Conservation (phyloP, 208 protist species). For the Crithidia thermophila region DNA sequence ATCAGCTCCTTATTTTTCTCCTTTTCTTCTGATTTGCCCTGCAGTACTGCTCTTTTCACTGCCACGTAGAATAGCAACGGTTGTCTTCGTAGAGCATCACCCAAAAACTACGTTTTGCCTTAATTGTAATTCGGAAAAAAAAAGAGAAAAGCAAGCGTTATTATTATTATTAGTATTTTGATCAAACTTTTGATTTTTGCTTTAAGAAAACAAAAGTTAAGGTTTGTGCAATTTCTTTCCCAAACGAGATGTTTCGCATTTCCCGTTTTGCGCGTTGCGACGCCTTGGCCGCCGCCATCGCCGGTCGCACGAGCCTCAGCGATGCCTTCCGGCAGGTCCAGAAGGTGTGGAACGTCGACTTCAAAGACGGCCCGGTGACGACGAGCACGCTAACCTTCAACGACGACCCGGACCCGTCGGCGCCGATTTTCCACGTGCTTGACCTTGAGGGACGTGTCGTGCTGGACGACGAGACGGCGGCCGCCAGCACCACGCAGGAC, state of each 20-base stretch:
- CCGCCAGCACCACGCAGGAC: neutral
- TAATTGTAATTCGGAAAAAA: too few species aligned
- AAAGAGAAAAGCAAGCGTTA: too few species aligned
- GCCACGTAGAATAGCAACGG: too few species aligned
- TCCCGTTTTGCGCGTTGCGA: constrained; percentile 21
- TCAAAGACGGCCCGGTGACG: constrained; percentile 44
- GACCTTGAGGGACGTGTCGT: constrained; percentile 58
- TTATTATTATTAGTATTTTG: neutral
- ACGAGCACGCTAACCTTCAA: constrained; percentile 59
- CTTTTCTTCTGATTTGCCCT: constrained; percentile 6
- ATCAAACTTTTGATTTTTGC: neutral
- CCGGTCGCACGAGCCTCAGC: constrained; percentile 27
- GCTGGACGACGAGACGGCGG: constrained; percentile 11
- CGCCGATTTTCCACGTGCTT: constrained; percentile 66
- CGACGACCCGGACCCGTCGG: constrained; percentile 33
- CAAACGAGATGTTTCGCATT: constrained; percentile 18
- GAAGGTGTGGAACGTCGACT: constrained; percentile 74
- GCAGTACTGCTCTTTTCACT: constrained; percentile 2
- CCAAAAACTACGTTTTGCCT: too few species aligned
- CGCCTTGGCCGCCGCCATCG: constrained; percentile 28
- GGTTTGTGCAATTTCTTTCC: neutral
- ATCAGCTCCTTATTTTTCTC: neutral
- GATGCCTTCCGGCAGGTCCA: constrained; percentile 48
- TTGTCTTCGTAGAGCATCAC: too few species aligned
- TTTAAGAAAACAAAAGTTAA: too few species aligned